Evolutionary conservation across 2,329 filamentous ascomycete genomes (phyloP).

Genomic region (Fusarium annulatum): DNA sequence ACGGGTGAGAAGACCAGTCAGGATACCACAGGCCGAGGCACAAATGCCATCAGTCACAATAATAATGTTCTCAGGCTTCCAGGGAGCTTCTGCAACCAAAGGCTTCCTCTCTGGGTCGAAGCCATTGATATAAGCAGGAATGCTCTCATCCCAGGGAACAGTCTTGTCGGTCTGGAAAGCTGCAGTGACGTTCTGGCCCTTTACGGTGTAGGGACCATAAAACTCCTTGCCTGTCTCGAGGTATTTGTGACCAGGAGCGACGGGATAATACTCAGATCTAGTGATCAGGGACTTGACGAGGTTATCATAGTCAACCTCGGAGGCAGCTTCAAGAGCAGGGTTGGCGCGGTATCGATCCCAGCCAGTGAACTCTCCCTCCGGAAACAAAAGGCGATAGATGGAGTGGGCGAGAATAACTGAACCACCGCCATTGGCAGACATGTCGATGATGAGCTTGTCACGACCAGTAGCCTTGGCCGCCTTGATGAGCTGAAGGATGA

Average conservation of each 20-base stretch:
- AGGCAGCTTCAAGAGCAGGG: slow-evolving; percentile 26
- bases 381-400: slow-evolving; percentile 40
- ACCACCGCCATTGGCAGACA: slow-evolving; percentile 41
- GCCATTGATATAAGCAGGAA: slow-evolving; percentile 35
- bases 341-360: slow-evolving; percentile 41
- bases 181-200: slow-evolving; percentile 37
- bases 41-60: slow-evolving; percentile 41
- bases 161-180: slow-evolving; percentile 33
- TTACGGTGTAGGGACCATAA: slow-evolving; percentile 37
- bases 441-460: slow-evolving; percentile 42
- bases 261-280: slow-evolving; percentile 17
- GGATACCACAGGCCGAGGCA: slow-evolving; percentile 39
- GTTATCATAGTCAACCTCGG: slow-evolving; percentile 31
- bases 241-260: slow-evolving; percentile 12
- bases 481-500: slow-evolving; percentile 35
- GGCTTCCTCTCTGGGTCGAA: slow-evolving; percentile 27
- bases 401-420: slow-evolving; percentile 34
- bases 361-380: slow-evolving; percentile 28
- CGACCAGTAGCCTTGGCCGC: slow-evolving; percentile 31
- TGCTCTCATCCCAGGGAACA: slow-evolving; percentile 14
- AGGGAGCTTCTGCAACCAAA: slow-evolving; percentile 28
- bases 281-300: slow-evolving; percentile 28
- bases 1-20: slow-evolving; percentile 50
- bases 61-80: slow-evolving; percentile 42
- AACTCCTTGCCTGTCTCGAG: slow-evolving; percentile 38